Conservation (phyloP, 2,329 filamentous ascomycete species). For the Stylonectria norvegica region DNA sequence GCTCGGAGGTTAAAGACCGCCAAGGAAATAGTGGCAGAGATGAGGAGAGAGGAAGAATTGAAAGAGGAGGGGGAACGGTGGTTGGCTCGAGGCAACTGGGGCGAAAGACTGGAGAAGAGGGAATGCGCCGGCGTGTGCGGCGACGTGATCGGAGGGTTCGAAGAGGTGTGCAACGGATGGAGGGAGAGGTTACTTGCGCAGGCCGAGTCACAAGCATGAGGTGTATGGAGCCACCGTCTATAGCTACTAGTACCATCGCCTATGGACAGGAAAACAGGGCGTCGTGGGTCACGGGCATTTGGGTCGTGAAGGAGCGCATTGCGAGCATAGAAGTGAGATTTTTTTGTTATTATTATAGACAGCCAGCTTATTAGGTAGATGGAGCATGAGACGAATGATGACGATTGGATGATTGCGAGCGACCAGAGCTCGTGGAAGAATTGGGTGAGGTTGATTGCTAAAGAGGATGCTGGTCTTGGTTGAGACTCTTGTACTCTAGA, state of each 20-base stretch:
- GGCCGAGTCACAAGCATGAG: slow-evolving; percentile 47
- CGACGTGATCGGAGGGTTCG: slow-evolving; percentile 88
- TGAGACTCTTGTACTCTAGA: too few species aligned
- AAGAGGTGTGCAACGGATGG: slow-evolving; percentile 84
- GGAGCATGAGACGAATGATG: slow-evolving; percentile 23
- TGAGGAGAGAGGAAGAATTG: slow-evolving; percentile 77
- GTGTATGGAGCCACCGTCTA: too few species aligned
- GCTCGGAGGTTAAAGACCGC: slow-evolving; percentile 75
- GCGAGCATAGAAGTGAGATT: slow-evolving; percentile 21
- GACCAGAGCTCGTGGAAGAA: too few species aligned
- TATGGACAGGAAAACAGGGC: too few species aligned
- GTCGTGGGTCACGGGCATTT: slow-evolving; percentile 14
- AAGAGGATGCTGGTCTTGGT: too few species aligned
- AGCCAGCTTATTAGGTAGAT: slow-evolving; percentile 15
- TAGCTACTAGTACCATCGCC: too few species aligned
- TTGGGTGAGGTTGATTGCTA: too few species aligned
- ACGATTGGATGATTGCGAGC: slow-evolving; percentile 10
- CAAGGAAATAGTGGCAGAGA: slow-evolving; percentile 80
- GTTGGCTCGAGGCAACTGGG: slow-evolving; percentile 80
- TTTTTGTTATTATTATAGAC: too few species aligned
- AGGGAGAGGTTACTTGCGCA: slow-evolving; percentile 69
- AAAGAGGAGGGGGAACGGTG: slow-evolving; percentile 79
- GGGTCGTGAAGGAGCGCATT: slow-evolving; percentile 6
- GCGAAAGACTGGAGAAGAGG: slow-evolving; percentile 67
- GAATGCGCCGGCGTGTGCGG: slow-evolving; percentile 82